phyloP scores from a whole-genome alignment of 352 stramenopile genomes.

The Pythium chondricola region DNA sequence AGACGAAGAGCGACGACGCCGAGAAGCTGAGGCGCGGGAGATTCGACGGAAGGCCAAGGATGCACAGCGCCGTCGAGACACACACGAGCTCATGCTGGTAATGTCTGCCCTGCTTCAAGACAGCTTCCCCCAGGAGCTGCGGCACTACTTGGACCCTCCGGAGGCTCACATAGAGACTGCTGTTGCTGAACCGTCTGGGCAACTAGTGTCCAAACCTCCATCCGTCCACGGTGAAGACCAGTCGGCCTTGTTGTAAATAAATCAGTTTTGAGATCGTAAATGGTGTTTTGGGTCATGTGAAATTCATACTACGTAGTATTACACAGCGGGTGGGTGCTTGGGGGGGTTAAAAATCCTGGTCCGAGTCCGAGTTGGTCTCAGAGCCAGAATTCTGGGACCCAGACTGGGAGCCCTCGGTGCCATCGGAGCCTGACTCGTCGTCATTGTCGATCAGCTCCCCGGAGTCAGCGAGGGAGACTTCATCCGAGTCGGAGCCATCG shows the following conservation, averaged over 20 bases:
- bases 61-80: constrained; percentile 24
- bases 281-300: not conserved
- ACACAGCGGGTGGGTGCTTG: constrained; percentile 3
- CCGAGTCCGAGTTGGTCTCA: constrained; percentile 75
- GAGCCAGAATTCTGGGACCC: constrained; percentile 54
- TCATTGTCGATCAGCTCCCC: constrained; percentile 81
- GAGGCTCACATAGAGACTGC: not conserved
- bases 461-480: constrained; percentile 80
- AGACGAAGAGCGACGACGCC: constrained; percentile 26
- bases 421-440: constrained; percentile 57
- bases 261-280: too few relatives aligned
- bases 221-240: too few relatives aligned
- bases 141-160: constrained; percentile 24
- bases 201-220: too few relatives aligned
- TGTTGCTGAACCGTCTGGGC: too few relatives aligned
- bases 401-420: constrained; percentile 46
- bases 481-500: constrained; percentile 61
- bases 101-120: constrained; percentile 36
- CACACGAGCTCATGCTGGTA: constrained; percentile 52
- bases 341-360: constrained; percentile 60
- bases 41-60: constrained; percentile 28
- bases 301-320: not conserved
- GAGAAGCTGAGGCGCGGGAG: constrained; percentile 24
- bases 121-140: constrained; percentile 36
- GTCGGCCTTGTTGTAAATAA: too few relatives aligned